Base-by-base conservation (phyloP, 345 rosid species). In the Rhizophora mangle region DNA sequence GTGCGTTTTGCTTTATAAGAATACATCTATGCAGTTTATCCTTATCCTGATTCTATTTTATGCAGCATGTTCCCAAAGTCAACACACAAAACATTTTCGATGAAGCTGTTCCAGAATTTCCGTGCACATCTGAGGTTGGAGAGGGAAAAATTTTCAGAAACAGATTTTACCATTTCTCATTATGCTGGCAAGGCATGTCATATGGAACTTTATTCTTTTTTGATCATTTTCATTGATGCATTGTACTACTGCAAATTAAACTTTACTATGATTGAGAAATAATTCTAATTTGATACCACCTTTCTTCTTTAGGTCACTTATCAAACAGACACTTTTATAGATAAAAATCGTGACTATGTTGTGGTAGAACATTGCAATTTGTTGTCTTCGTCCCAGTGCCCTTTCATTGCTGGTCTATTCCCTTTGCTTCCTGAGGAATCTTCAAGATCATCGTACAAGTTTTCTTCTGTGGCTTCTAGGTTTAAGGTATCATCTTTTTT, bases 41-140 rank as follows among this genome's bases (percentile, higher is more conserved):
- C 85, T 82, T 78, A 81, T 83, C 82, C 78, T 85, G 76, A 74
- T 81, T 71, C 74, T 67, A 73, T 30, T 76, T 69, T 72, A 51
- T 86, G 83, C 89, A 95, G 99, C 86, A 88, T 95, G 99, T 95
- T 95, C 79, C 99, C 99, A 22, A 89, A 85, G 75, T 92, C 97
- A 72, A 95, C 99, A 3, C 90, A 95, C 76, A 85, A 78, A 81
- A 89, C 97, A 68, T 87, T 94, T 84, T 71, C 97, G 52, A 87
- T 83, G 76, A 94, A 87, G 84, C 83, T 95, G 61, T 95, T 91
- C 81, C 97, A 95, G 75, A 84, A 95, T 78, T 84, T 72, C 69
- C 74, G 79, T 32, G 72, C 54, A 54, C 92, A 92, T 62, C 72
- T 79, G 22, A 87, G 99, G 81, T 83, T 95, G 92, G 96, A 88